phyloP scores from a whole-genome alignment of 2,329 filamentous ascomycete genomes.

The Beauveria scarabaeidicola region DNA sequence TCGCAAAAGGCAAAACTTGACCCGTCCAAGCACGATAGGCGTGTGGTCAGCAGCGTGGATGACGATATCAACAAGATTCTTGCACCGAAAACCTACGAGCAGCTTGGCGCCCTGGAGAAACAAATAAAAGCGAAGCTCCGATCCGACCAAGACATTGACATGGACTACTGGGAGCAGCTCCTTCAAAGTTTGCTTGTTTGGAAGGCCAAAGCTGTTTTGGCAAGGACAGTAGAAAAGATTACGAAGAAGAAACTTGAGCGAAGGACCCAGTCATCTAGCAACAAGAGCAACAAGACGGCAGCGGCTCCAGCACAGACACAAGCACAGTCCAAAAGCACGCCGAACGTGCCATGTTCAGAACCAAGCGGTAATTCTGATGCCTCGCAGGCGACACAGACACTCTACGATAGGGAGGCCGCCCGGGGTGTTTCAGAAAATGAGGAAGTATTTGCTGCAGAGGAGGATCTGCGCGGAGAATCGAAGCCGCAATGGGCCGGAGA shows the following conservation, averaged over 20 bases:
- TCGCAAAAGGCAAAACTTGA: constrained; percentile 62
- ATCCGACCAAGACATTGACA: constrained; percentile 87
- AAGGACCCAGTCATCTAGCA: constrained; percentile 31
- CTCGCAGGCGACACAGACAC: constrained; percentile 75
- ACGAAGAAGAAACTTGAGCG: constrained; percentile 38
- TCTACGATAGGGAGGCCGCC: constrained; percentile 89
- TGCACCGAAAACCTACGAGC: constrained; percentile 73
- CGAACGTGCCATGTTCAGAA: constrained; percentile 4
- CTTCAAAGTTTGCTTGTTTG: constrained; percentile 76
- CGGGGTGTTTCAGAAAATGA: constrained; percentile 88
- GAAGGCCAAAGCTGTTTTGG: constrained; percentile 83
- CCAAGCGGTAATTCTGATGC: constrained; percentile 55
- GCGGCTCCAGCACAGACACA: constrained; percentile 12
- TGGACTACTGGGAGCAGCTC: constrained; percentile 95
- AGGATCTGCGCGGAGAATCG: constrained; percentile 53
- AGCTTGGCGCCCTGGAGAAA: constrained; percentile 76
- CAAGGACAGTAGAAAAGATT: constrained; percentile 68
- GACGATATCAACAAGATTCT: constrained; percentile 84
- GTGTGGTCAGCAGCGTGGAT: constrained; percentile 73
- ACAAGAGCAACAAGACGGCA: constrained; percentile 35
- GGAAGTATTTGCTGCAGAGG: constrained; percentile 89
- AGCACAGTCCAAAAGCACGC: constrained; percentile 10
- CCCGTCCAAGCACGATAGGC: constrained; percentile 53
- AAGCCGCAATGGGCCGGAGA: constrained; percentile 75
- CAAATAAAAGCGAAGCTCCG: constrained; percentile 81